Conservation (phyloP, 1,139 yeast genomes). For the Scheffersomyces illinoinensis region DNA sequence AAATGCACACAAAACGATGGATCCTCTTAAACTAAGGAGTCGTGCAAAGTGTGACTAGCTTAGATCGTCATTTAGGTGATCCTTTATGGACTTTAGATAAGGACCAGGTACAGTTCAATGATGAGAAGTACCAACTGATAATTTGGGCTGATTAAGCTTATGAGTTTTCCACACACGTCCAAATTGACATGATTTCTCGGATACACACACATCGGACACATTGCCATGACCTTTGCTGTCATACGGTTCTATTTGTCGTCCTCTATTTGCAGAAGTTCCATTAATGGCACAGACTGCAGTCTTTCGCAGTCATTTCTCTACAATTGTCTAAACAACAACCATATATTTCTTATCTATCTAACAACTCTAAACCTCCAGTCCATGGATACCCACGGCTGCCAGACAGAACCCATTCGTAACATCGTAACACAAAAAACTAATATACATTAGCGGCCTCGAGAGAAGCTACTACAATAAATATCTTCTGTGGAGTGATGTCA, state of each 20-base stretch:
- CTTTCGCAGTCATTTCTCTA: neutral
- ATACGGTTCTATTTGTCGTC: neutral
- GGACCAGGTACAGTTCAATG: neutral
- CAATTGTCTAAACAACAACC: neutral
- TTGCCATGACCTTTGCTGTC: neutral
- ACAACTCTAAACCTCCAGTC: neutral
- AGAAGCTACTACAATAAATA: neutral
- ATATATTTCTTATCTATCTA: neutral
- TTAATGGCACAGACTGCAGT: neutral
- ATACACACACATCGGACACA: neutral
- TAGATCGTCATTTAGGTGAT: too few species aligned
- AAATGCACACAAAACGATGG: neutral
- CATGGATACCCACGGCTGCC: neutral
- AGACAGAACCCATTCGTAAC: conserved; percentile 5
- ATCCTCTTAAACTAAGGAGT: neutral
- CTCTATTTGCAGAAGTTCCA: neutral
- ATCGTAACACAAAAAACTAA: neutral
- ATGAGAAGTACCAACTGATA: neutral
- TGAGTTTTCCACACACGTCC: too few species aligned
- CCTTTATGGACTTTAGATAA: neutral
- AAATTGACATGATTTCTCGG: neutral
- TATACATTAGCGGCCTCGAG: neutral
- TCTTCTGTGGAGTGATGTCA: conserved; percentile 8
- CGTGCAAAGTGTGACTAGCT: neutral
- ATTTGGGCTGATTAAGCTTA: too few species aligned